Base-by-base conservation (phyloP, 2,329 filamentous ascomycete species). In the Periconia sp. region DNA sequence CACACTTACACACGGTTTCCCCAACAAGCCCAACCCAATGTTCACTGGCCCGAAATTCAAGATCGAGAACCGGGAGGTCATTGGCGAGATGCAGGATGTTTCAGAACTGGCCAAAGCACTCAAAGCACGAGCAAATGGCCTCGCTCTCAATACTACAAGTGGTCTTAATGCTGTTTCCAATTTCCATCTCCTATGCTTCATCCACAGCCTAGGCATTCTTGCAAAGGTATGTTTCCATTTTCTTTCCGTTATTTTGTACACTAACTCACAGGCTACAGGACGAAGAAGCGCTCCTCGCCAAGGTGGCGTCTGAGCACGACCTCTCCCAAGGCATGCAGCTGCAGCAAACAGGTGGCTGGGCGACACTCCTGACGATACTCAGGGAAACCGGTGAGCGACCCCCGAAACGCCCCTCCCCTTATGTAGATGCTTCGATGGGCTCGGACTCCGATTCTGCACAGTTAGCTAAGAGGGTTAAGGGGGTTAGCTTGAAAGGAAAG, bases 381-480 rank as follows among this genome's bases (percentile, higher is more conserved):
- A 86, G 94, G 86, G 90, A 92, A 85, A 92, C 91, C 84, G 91
- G 92, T 96, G 92, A 96, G 90, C 88, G 88, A 85, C 85, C 88
- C 85, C 87, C 87, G 76, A 95, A 94, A 83, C 89, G 81, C 74
- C 70, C 49, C 67, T 62, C 63, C 56, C 59, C 60, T 20, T 53
- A 50, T 54, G 63, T 63, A 57, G 59, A 68, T 62, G 56, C 64
- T 49, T 68, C 69, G 49, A 50, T 61, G 52, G 68, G 63, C 58
- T 76, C 76, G 65, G 79, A 81, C 70, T 76, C 76, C 65, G 79
- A 81, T 73, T 78, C 79, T 77, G 81, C 81, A 75, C 79, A 81
- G 65, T 79, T 85, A 82, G 82, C 82, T 85, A 85, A 85, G 78
- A 80, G 82, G 77, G 81, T 85, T 66, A 85, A 85, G 81, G 80